Conservation (phyloP, 2,329 filamentous ascomycete species). For the Aspergillus versicolor region DNA sequence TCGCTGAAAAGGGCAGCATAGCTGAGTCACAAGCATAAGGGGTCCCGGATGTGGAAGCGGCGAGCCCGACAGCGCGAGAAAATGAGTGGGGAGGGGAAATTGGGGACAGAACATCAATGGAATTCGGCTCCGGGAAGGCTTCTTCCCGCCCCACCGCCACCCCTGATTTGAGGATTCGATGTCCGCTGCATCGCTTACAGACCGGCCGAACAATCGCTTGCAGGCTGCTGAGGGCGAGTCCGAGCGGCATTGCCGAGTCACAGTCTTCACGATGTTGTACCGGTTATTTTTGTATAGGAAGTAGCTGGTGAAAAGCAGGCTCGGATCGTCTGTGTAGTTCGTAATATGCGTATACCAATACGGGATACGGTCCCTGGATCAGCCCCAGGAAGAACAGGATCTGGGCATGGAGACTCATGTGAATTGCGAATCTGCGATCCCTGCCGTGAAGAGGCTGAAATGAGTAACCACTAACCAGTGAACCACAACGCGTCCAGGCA, state of each 20-base stretch:
- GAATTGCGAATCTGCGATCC: too few relatives aligned
- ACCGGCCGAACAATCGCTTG: too few relatives aligned
- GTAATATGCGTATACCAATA: not conserved
- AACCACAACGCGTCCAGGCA: too few relatives aligned
- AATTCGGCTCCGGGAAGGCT: constrained; percentile 17
- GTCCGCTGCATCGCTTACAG: too few relatives aligned
- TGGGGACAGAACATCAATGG: not conserved
- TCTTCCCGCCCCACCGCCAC: constrained; percentile 19
- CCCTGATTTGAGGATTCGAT: not conserved
- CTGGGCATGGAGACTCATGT: not conserved
- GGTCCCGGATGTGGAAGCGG: not conserved
- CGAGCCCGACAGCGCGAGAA: constrained; percentile 18
- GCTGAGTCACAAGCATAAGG: constrained; percentile 1
- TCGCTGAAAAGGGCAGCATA: not conserved
- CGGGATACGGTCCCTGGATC: not conserved
- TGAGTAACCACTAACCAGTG: too few relatives aligned
- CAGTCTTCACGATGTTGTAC: too few relatives aligned
- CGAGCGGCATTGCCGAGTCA: too few relatives aligned
- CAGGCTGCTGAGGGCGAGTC: too few relatives aligned
- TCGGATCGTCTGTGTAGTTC: too few relatives aligned
- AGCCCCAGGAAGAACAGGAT: not conserved
- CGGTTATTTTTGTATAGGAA: too few relatives aligned
- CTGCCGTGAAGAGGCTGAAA: too few relatives aligned
- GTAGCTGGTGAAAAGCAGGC: too few relatives aligned
- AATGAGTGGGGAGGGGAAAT: not conserved